A percentile compares a stretch with the other conserved stretches of the same genome.
These are phyloP conservation scores for Onygenales sp. DNA, from an alignment of 2,329 filamentous ascomycete species.

Conservation along the genomic window DNA sequence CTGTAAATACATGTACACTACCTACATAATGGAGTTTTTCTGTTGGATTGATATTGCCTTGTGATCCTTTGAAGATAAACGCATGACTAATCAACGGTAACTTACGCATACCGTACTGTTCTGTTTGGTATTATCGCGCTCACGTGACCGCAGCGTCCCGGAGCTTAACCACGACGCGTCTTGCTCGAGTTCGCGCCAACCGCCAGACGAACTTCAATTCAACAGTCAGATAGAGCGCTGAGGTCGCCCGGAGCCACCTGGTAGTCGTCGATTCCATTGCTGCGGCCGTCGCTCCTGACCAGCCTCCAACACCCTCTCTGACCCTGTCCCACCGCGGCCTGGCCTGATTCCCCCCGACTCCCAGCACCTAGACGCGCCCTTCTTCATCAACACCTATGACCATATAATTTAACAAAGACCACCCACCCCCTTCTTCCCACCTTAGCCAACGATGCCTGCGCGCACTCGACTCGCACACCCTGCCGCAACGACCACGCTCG, in stretches of 20 bases:
- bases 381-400: neutral
- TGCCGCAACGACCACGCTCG: conserved; percentile 19
- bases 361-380: neutral
- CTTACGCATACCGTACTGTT: no score
- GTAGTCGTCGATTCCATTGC: neutral
- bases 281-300: neutral
- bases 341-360: no score
- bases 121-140: no score
- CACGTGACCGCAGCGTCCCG: neutral
- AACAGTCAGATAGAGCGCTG: neutral
- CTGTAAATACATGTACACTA: no score
- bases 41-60: no score
- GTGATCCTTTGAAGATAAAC: no score
- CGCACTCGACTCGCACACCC: conserved; percentile 31
- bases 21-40: no score
- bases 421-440: neutral
- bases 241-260: neutral
- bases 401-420: conserved; percentile 11
- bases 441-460: conserved; percentile 30
- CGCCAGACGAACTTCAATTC: neutral
- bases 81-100: no score
- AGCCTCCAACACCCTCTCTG: neutral
- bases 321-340: neutral
- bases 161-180: conserved; percentile 3
- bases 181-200: neutral